Evolutionary conservation across 2,329 filamentous ascomycete species (phyloP).

Genomic region (Fusarium sarcochroum): DNA sequence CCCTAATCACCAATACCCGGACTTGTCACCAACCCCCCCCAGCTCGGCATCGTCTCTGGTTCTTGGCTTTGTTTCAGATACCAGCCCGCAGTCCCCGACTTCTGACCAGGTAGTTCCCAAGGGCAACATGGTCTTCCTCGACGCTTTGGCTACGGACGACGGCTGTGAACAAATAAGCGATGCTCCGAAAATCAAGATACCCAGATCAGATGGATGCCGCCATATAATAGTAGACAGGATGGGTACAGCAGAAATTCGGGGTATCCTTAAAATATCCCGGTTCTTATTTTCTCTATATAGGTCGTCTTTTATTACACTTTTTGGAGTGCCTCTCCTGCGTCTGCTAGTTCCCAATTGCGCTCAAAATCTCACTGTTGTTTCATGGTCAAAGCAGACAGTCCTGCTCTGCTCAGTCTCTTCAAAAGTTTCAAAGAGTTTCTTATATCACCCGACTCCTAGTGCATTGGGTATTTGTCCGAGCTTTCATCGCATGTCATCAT

Average conservation of each 20-base stretch:
- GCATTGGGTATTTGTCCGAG: constrained; percentile 37
- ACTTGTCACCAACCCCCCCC: constrained; percentile 8
- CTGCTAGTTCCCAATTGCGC: constrained; percentile 37
- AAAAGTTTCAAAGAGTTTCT: constrained; percentile 26
- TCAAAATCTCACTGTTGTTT: constrained; percentile 37
- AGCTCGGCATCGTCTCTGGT: not conserved
- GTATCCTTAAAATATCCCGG: constrained; percentile 21
- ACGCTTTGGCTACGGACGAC: not conserved
- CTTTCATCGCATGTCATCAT: constrained; percentile 46
- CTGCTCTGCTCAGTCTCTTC: constrained; percentile 19
- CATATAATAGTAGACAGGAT: not conserved
- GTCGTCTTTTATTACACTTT: constrained; percentile 36
- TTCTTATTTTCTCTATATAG: constrained; percentile 44
- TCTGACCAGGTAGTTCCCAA: constrained; percentile 2
- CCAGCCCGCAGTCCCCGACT: constrained; percentile 13
- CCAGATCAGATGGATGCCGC: not conserved
- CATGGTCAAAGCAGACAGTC: constrained; percentile 15
- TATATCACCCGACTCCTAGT: constrained; percentile 26
- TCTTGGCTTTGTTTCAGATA: constrained; percentile 29
- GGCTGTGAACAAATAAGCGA: not conserved
- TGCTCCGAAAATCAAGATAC: not conserved
- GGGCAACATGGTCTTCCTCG: not conserved
- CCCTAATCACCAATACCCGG: constrained; percentile 13
- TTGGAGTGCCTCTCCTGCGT: constrained; percentile 23
- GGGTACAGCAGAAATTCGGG: not conserved